Evolutionary conservation across 495 filamentous ascomycete genomes (phyloP).

Genomic region (Talaromyces borbonicus): DNA sequence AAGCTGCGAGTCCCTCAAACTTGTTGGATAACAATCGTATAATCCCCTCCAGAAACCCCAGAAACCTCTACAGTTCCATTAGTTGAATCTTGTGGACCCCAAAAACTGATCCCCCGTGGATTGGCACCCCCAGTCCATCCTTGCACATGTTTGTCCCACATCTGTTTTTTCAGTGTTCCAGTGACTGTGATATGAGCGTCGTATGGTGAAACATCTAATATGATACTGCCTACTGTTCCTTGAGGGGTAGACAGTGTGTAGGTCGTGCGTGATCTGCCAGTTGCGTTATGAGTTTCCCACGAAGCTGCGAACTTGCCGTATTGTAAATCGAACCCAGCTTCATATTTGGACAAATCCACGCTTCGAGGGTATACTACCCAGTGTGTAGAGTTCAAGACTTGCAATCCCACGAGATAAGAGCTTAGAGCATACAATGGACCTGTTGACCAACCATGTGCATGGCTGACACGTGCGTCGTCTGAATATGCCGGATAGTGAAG

Average conservation of each 20-base stretch:
- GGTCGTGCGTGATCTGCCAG: no score
- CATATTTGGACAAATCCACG: neutral
- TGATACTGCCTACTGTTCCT: neutral
- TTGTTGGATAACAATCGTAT: neutral
- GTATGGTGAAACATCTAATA: neutral
- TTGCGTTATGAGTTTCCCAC: neutral
- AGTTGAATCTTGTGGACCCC: neutral
- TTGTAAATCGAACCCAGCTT: neutral
- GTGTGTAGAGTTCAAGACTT: constrained; percentile 6
- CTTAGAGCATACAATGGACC: constrained; percentile 45
- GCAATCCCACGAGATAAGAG: constrained; percentile 40
- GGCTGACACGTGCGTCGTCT: constrained; percentile 40
- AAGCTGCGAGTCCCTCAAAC: neutral
- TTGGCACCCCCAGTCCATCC: neutral
- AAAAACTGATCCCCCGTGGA: neutral
- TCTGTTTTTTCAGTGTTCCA: neutral
- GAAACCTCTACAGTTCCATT: neutral
- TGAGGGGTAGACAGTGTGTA: neutral
- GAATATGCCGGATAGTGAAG: constrained; percentile 48
- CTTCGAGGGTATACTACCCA: neutral
- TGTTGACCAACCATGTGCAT: constrained; percentile 52
- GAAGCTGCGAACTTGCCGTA: neutral
- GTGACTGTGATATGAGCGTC: neutral
- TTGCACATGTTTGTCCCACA: neutral
- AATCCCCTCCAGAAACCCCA: neutral